These are phyloP conservation scores for Paracamarosporium sp. DNA, from an alignment of 2,329 filamentous ascomycete genomes.

Conservation along the genomic window DNA sequence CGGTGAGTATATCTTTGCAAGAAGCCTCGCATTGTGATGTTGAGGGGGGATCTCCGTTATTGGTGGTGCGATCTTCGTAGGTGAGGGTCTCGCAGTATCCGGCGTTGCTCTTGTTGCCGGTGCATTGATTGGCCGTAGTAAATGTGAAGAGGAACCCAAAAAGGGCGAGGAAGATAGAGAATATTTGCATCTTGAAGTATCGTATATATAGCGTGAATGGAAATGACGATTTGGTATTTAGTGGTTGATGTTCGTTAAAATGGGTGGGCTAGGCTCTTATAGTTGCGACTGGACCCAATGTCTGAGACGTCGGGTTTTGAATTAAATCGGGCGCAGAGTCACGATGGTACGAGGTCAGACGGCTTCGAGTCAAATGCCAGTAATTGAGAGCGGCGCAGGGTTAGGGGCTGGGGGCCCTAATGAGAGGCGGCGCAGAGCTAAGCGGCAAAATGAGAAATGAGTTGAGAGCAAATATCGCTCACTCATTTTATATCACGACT, in stretches of 20 bases:
- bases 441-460: not conserved
- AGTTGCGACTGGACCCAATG: not conserved
- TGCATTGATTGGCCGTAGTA: conserved; percentile 9
- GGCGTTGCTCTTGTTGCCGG: conserved; percentile 9
- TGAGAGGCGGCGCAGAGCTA: not conserved
- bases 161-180: not conserved
- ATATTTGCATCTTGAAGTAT: not conserved
- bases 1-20: conserved; percentile 19
- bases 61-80: conserved; percentile 21
- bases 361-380: too few species aligned
- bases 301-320: not conserved
- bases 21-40: conserved; percentile 20
- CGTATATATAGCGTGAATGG: not conserved
- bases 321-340: not conserved
- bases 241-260: too few species aligned
- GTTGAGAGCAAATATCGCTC: not conserved
- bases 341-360: not conserved
- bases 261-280: not conserved
- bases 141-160: not conserved
- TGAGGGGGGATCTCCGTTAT: conserved; percentile 13
- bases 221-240: too few species aligned
- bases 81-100: conserved; percentile 26
- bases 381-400: not conserved
- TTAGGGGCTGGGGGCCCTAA: not conserved
- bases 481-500: not conserved